Conservation (phyloP, 768 basidiomycete species). For the Macrolepiota dolichaula region DNA sequence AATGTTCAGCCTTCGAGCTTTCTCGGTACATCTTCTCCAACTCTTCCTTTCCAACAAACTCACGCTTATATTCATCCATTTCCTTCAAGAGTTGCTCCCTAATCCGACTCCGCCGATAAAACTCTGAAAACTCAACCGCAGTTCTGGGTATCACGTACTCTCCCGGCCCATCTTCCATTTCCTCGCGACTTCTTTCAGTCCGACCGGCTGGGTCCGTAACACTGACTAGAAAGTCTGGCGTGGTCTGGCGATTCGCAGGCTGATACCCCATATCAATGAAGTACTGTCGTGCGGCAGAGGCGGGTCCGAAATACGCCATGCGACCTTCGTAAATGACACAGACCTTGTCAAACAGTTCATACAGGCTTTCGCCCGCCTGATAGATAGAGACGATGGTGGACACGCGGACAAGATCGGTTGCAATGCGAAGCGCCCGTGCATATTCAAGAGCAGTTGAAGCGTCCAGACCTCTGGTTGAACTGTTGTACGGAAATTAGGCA, state of each 20-base stretch:
- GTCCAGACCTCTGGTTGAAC: slow-evolving; percentile 63
- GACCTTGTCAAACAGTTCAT: slow-evolving; percentile 65
- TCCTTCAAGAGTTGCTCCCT: slow-evolving; percentile 27
- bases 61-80: slow-evolving; percentile 42
- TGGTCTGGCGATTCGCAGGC: slow-evolving; percentile 59
- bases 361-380: slow-evolving; percentile 74
- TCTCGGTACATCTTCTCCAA: slow-evolving; percentile 35
- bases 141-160: slow-evolving; percentile 37
- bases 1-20: slow-evolving; percentile 50
- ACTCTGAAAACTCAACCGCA: slow-evolving; percentile 45
- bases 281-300: slow-evolving; percentile 61
- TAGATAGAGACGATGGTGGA: slow-evolving; percentile 80
- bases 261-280: slow-evolving; percentile 69
- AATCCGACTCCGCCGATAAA: slow-evolving; percentile 24
- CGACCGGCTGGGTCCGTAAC: slow-evolving; percentile 61
- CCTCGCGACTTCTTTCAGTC: slow-evolving; percentile 28
- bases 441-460: slow-evolving; percentile 75
- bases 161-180: slow-evolving; percentile 8
- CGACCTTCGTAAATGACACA: slow-evolving; percentile 73
- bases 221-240: slow-evolving; percentile 60
- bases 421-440: slow-evolving; percentile 59
- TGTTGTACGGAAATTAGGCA: slow-evolving; percentile 24
- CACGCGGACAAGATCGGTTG: slow-evolving; percentile 50
- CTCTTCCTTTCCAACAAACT: slow-evolving; percentile 42
- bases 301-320: slow-evolving; percentile 76